Evolutionary conservation across 2,329 filamentous ascomycete genomes (phyloP), one percentile per base, ranked within the genome.

Genomic region (Colletotrichum acutatum): DNA sequence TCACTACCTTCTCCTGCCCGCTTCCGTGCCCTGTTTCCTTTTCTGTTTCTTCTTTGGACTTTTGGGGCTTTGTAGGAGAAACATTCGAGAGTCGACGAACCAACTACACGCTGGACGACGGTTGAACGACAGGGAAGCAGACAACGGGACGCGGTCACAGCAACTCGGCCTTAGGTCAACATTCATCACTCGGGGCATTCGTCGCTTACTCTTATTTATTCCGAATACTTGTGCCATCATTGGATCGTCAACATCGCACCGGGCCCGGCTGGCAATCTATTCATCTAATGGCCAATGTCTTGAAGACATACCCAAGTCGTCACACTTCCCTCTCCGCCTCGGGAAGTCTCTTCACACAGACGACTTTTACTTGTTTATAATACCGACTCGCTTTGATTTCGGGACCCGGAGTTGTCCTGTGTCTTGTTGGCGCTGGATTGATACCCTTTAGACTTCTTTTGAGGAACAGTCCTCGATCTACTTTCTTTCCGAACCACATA

Each of bases 281-380:
- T 42, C 54, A 60, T 58, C 71, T 74, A 66, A 74, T 74, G 71
- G 71, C 71, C 61, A 56, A 72, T 59, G 62, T 54, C 42, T 68
- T 59, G 57, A 5, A 49, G 49, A 28, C 62, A 72, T 54, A 52
- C 30, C 57, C 46, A 37, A 74, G 62, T 59, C 58, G 57, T 67
- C 30, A 60, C 49, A 70, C 57, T 72, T 62, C 62, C 71, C 58
- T 46, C 14, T 22, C 30, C 57, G 37, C 57, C 28, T n/a, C 53
- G 57, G 71, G 68, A 74, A 62, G 70, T 24, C 37, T 68, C 30
- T 30, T 62, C n/a, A 26, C 22, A 14, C 52, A 58, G 66, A 34
- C 70, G 56, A 57, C 60, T 57, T 16, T 26, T 26, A 26, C 58
- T 24, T 11, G 28, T 28, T 58, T 30, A 32, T 68, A 54, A 72